Base-by-base conservation (phyloP, 768 basidiomycete genomes). In the Phylloporus rhodoxanthus region DNA sequence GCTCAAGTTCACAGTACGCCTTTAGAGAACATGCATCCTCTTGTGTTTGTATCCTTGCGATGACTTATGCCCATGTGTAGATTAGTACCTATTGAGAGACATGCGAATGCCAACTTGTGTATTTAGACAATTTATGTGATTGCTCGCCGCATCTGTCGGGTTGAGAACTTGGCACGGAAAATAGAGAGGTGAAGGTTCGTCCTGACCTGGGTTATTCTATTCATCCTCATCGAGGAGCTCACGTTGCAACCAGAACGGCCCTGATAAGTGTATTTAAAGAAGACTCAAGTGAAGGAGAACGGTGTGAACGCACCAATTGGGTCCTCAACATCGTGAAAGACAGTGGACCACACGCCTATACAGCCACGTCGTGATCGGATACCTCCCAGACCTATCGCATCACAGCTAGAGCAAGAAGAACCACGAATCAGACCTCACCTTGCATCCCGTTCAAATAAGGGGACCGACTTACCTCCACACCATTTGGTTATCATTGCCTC, bases 321-420 rank as follows among this genome's bases (percentile, higher is more conserved):
- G 55, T 79, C 76, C 28, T 70, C 65, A 3, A 45, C 41, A n/a
- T 79, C 74, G 43, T 78, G 76, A 21, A 69, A 66, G 6, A 72
- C 57, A 2, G 77, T 79, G 6, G 77, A 77, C 76, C 78, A 78
- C 8, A 67, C 37, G 7, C 76, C 85, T 7, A 87, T 59, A 2
- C 81, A 72, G 15, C 85, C 85, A 61, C 69, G 81, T 8, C 66
- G 65, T 4, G 85, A 85, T 14, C 80, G 74, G 15, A 83, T 56
- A 1, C 73, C 78, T 14, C 86, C 84, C 13, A 86, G 51, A 48
- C 84, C 81, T 19, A 87, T 66, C 29, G 75, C 84, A 32, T 79
- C 74, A n/a, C 76, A 81, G 56, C 84, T 85, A 48, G 33, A 25
- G 28, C 0, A 14, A 1, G 36, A 32, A n/a, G 4, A 21, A 21